Conservation (phyloP, 495 filamentous ascomycete genomes). For the Penicillium canescens region DNA sequence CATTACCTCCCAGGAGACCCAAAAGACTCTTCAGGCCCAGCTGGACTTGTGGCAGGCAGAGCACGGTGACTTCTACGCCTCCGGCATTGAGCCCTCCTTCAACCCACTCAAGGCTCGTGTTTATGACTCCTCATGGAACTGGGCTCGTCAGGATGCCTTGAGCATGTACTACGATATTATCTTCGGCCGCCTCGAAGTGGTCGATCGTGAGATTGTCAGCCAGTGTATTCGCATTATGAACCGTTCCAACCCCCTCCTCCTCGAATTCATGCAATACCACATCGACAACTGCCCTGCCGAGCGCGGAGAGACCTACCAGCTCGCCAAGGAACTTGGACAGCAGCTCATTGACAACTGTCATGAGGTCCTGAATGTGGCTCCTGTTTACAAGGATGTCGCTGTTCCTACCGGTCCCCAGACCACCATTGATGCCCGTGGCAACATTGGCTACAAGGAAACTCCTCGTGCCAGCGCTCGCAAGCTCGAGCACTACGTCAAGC, state of each 20-base stretch:
- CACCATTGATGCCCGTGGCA: slow-evolving; percentile 84
- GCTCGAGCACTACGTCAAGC: slow-evolving; percentile 96
- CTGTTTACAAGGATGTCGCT: slow-evolving; percentile 93
- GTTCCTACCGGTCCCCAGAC: slow-evolving; percentile 90
- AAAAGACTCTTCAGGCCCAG: slow-evolving; percentile 84
- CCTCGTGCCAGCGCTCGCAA: slow-evolving; percentile 91
- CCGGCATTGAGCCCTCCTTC: slow-evolving; percentile 92
- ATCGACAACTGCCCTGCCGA: slow-evolving; percentile 98
- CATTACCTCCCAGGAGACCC: slow-evolving; percentile 76
- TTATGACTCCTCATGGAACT: slow-evolving; percentile 99
- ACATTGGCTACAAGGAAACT: slow-evolving; percentile 83
- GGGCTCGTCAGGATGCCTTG: slow-evolving; percentile 94
- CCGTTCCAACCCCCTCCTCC: slow-evolving; percentile 87
- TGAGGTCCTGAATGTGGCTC: slow-evolving; percentile 77
- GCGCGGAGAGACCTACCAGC: slow-evolving; percentile 92
- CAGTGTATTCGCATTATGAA: slow-evolving; percentile 99
- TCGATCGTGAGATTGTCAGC: slow-evolving; percentile 97
- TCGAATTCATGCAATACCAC: slow-evolving; percentile 99
- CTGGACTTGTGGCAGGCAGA: slow-evolving; percentile 93
- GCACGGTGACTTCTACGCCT: slow-evolving; percentile 93
- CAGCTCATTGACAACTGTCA: slow-evolving; percentile 97
- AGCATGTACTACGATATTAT: slow-evolving; percentile 99
- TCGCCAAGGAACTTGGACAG: slow-evolving; percentile 93
- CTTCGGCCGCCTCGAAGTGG: slow-evolving; percentile 87
- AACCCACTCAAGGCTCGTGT: slow-evolving; percentile 89